These are phyloP conservation scores for Solanum pinnatisectum DNA, from an alignment of 257 asterid genomes.

Conservation along the genomic window DNA sequence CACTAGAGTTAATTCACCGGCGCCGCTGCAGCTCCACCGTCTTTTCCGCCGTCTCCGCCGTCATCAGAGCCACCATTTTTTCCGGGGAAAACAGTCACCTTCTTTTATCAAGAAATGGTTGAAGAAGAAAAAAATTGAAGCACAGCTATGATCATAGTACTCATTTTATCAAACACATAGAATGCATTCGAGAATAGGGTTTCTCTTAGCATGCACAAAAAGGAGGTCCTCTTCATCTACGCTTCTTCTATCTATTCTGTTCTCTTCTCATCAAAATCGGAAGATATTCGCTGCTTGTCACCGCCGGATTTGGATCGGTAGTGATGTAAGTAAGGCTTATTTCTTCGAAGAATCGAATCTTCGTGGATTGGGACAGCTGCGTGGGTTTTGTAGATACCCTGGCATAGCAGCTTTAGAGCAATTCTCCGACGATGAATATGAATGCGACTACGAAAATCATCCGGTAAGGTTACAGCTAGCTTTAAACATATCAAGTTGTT, in stretches of 20 bases:
- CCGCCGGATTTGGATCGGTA: not conserved
- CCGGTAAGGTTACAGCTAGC: conserved; percentile 10
- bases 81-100: not conserved
- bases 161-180: conserved; percentile 3
- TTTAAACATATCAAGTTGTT: not conserved
- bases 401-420: conserved; percentile 44
- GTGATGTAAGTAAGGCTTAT: not conserved
- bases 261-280: not conserved
- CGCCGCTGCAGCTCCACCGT: not conserved
- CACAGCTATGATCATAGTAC: not conserved
- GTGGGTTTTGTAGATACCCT: conserved; percentile 39
- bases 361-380: conserved; percentile 7
- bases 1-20: not conserved
- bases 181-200: conserved; percentile 66
- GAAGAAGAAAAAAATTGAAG: not conserved
- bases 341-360: not conserved
- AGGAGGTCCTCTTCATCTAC: conserved; percentile 6
- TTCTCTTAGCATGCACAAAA: conserved; percentile 48
- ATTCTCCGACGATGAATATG: conserved; percentile 94
- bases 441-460: conserved; percentile 77
- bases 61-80: not conserved
- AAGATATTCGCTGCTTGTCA: not conserved
- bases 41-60: not conserved
- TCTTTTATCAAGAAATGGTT: not conserved
- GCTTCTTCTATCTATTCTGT: conserved; percentile 4